Conservation (phyloP, 108 stramenopile genomes). For the Schizochytrium sp. region DNA sequence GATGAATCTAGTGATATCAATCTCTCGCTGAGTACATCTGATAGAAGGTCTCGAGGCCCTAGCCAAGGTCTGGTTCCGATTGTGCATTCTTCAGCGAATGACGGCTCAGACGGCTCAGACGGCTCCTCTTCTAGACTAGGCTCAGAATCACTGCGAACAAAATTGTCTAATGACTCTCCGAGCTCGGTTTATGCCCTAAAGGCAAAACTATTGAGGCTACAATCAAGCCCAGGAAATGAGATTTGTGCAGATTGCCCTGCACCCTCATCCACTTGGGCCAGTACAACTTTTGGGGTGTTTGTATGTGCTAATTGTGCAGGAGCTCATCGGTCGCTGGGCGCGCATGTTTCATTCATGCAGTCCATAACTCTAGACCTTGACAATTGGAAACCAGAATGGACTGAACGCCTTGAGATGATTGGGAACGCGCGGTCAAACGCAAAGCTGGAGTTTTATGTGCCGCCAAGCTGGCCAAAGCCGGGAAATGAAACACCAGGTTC, state of each 20-base stretch:
- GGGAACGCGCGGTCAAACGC: background rate
- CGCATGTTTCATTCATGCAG: slow-evolving; percentile 72
- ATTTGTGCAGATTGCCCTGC: slow-evolving; percentile 72
- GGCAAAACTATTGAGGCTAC: background rate
- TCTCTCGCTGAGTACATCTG: too few relatives aligned
- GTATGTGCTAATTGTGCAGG: slow-evolving; percentile 76
- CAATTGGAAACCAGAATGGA: slow-evolving; percentile 9
- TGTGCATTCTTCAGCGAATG: too few relatives aligned
- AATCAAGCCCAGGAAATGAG: slow-evolving; percentile 56
- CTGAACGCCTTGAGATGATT: background rate
- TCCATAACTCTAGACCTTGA: slow-evolving; percentile 48
- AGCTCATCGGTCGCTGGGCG: slow-evolving; percentile 72
- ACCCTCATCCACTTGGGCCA: slow-evolving; percentile 70
- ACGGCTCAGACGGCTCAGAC: too few relatives aligned
- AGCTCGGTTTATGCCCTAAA: background rate
- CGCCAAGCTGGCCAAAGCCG: slow-evolving; percentile 34
- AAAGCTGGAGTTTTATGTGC: slow-evolving; percentile 27
- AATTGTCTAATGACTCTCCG: background rate
- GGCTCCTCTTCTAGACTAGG: background rate
- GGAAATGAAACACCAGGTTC: background rate
- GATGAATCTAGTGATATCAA: too few relatives aligned
- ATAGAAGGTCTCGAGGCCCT: too few relatives aligned
- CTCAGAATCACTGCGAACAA: background rate
- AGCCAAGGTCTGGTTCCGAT: too few relatives aligned
- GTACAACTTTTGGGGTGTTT: slow-evolving; percentile 70